These are phyloP conservation scores for Emergomyces orientalis DNA, from an alignment of 2,329 filamentous ascomycete genomes.

Conservation along the genomic window DNA sequence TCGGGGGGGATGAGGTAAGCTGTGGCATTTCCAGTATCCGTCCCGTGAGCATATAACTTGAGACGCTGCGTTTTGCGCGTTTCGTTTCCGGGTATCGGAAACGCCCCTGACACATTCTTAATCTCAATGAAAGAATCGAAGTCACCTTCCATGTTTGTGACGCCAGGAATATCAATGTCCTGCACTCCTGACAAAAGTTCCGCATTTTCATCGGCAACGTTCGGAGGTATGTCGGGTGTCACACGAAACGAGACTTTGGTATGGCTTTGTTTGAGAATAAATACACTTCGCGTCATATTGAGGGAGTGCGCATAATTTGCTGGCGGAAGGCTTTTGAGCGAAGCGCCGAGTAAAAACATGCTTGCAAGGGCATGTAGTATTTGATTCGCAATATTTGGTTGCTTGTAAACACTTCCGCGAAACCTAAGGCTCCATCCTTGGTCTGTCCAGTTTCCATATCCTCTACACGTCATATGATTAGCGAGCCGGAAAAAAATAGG, in stretches of 20 bases:
- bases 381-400: constrained; percentile 55
- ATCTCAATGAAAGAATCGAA: constrained; percentile 63
- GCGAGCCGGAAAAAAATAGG: not conserved
- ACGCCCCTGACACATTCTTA: constrained; percentile 46
- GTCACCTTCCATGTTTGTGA: constrained; percentile 59
- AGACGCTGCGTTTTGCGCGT: constrained; percentile 58
- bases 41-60: constrained; percentile 58
- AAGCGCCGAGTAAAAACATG: constrained; percentile 57
- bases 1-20: constrained; percentile 63
- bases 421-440: constrained; percentile 66
- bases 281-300: constrained; percentile 64
- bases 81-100: constrained; percentile 53
- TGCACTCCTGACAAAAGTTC: constrained; percentile 49
- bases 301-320: constrained; percentile 57
- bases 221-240: constrained; percentile 43
- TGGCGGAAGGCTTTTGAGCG: constrained; percentile 50
- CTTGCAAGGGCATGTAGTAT: constrained; percentile 62
- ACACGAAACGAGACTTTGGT: constrained; percentile 10
- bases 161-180: constrained; percentile 56
- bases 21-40: constrained; percentile 57
- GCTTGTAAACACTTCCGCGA: constrained; percentile 74
- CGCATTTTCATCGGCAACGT: constrained; percentile 50
- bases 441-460: constrained; percentile 69
- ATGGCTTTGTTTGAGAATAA: constrained; percentile 57
- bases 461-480: not conserved